These are phyloP conservation scores for Canna indica DNA, from an alignment of 176 grass and related monocot species.

Conservation along the genomic window DNA sequence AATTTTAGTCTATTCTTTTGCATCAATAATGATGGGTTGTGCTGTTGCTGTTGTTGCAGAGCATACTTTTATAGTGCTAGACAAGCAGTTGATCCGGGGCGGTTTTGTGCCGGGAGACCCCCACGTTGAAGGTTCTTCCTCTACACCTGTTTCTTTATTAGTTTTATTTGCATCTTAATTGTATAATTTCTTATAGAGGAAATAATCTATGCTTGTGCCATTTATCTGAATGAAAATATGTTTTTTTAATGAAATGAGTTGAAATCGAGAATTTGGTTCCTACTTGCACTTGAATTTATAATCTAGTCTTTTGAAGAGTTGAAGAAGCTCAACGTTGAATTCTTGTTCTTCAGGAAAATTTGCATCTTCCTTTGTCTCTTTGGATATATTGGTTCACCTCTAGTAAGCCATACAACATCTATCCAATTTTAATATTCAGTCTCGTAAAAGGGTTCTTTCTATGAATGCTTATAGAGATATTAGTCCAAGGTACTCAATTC, in stretches of 20 bases:
- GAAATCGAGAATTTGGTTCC: neutral
- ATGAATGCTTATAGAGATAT: too few relatives aligned
- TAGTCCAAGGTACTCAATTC: too few relatives aligned
- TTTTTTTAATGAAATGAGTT: too few relatives aligned
- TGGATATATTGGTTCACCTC: too few relatives aligned
- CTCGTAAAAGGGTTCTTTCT: too few relatives aligned
- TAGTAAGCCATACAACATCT: too few relatives aligned
- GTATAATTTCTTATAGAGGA: neutral
- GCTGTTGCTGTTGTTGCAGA: slow-evolving; percentile 7
- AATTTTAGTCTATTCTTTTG: slow-evolving; percentile 3
- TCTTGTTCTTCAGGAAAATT: too few relatives aligned
- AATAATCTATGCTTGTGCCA: neutral
- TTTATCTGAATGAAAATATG: neutral
- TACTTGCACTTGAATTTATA: too few relatives aligned
- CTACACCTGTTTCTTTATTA: neutral
- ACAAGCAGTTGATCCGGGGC: slow-evolving; percentile 52
- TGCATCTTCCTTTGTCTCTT: too few relatives aligned
- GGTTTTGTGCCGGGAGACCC: slow-evolving; percentile 37
- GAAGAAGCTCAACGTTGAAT: too few relatives aligned
- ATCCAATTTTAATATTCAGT: too few relatives aligned
- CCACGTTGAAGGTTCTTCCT: slow-evolving; percentile 54
- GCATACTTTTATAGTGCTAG: slow-evolving; percentile 74
- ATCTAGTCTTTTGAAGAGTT: too few relatives aligned
- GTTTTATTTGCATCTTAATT: neutral
- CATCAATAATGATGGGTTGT: neutral